These are phyloP conservation scores for Tetragonia tetragonoides DNA, from an alignment of 148 eudicot genomes.

Conservation along the genomic window DNA sequence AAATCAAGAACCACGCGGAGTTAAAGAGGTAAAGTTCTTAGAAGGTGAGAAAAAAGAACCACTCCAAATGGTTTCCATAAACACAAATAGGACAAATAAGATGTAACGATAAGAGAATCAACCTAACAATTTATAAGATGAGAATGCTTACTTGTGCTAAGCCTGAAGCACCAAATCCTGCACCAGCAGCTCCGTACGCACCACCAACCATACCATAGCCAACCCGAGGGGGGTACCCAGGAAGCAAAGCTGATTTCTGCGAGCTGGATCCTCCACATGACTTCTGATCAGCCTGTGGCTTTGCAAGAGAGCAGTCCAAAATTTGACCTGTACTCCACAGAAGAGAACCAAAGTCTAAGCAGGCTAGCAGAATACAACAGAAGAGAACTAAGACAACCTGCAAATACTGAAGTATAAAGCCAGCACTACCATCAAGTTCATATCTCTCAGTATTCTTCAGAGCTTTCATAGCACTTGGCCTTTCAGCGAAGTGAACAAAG, in stretches of 20 bases:
- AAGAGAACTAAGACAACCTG: background rate
- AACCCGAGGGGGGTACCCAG: slow-evolving; percentile 63
- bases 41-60: background rate
- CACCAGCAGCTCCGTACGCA: slow-evolving; percentile 60
- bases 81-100: background rate
- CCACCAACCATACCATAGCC: slow-evolving; percentile 80
- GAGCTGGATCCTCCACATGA: slow-evolving; percentile 52
- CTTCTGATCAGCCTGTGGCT: slow-evolving; percentile 91
- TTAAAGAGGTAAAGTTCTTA: background rate
- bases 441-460: slow-evolving; percentile 74
- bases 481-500: slow-evolving; percentile 85
- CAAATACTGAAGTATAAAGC: background rate
- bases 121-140: background rate
- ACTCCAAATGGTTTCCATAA: background rate
- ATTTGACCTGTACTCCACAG: slow-evolving; percentile 53
- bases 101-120: background rate
- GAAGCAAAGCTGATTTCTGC: slow-evolving; percentile 59
- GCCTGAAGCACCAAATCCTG: slow-evolving; percentile 68
- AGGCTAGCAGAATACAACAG: background rate
- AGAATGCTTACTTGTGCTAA: slow-evolving; percentile 55
- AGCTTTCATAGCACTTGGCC: slow-evolving; percentile 81
- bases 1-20: background rate
- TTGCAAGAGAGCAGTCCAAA: slow-evolving; percentile 90
- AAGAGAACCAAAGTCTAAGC: background rate
- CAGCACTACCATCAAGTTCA: slow-evolving; percentile 70